phyloP scores from a whole-genome alignment of 2,329 filamentous ascomycete species.

The Sclerotinia sclerotiorum region DNA sequence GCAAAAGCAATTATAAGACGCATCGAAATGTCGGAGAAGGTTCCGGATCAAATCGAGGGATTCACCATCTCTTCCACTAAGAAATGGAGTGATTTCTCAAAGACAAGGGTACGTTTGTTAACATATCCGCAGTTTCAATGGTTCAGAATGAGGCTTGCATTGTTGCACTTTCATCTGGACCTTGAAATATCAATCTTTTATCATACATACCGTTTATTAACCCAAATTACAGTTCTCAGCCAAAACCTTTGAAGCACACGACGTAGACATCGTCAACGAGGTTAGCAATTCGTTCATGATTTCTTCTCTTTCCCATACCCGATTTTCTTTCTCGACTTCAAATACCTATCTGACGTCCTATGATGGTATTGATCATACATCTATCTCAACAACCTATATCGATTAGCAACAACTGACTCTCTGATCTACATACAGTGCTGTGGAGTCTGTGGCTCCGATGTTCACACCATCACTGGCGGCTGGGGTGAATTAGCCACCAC shows the following conservation, averaged over 20 bases:
- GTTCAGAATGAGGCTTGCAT: not conserved
- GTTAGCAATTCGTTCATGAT: not conserved
- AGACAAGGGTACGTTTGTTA: slow-evolving; percentile 30
- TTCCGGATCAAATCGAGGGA: slow-evolving; percentile 58
- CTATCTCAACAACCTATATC: too few species aligned
- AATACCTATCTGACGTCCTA: too few species aligned
- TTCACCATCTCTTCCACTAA: slow-evolving; percentile 51
- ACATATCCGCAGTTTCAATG: too few species aligned
- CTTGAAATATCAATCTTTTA: not conserved
- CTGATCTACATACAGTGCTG: slow-evolving; percentile 36
- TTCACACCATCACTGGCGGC: slow-evolving; percentile 37
- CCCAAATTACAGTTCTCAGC: slow-evolving; percentile 1
- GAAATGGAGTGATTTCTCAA: slow-evolving; percentile 35
- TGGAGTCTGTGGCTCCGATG: slow-evolving; percentile 47
- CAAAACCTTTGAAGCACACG: slow-evolving; percentile 81
- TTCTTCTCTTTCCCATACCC: not conserved
- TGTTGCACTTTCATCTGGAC: too few species aligned
- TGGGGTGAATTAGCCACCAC: slow-evolving; percentile 28
- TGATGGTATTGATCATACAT: too few species aligned
- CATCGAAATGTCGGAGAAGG: slow-evolving; percentile 5
- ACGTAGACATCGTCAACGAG: slow-evolving; percentile 84
- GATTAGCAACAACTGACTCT: not conserved
- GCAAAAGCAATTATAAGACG: not conserved
- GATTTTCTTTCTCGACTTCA: too few species aligned
- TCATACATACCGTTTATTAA: not conserved